phyloP scores from a whole-genome alignment of 345 rosid species.

The Eucalyptus pumila region DNA sequence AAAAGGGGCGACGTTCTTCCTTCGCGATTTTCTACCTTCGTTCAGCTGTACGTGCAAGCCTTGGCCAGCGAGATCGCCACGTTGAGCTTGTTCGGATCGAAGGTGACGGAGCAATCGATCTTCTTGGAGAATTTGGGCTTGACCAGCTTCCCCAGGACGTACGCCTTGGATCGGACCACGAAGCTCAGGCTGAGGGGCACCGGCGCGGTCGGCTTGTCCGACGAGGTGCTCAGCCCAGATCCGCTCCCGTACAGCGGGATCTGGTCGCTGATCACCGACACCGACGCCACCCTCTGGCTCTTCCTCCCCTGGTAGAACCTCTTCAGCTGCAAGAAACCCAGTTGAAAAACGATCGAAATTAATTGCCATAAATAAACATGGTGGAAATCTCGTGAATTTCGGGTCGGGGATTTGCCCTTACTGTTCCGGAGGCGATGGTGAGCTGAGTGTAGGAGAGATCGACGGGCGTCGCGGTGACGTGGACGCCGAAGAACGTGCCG shows the following conservation, averaged over 20 bases:
- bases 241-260: constrained; percentile 90
- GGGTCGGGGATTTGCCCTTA: constrained; percentile 14
- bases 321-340: constrained; percentile 42
- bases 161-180: constrained; percentile 59
- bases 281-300: constrained; percentile 45
- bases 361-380: neutral
- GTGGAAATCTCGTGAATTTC: neutral
- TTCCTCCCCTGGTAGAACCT: constrained; percentile 78
- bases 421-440: constrained; percentile 67
- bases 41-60: constrained; percentile 44
- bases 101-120: constrained; percentile 50
- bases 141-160: constrained; percentile 84
- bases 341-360: neutral
- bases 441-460: constrained; percentile 61
- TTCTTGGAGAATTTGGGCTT: constrained; percentile 66
- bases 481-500: constrained; percentile 93
- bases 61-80: constrained; percentile 52
- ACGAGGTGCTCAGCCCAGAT: constrained; percentile 47
- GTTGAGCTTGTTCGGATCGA: constrained; percentile 54
- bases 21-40: neutral
- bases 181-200: constrained; percentile 52
- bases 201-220: constrained; percentile 22
- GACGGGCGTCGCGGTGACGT: constrained; percentile 63
- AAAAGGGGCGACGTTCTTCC: neutral
- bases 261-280: constrained; percentile 47